Conservation (phyloP, 2,329 filamentous ascomycete genomes). For the Orbilia ellipsospora region DNA sequence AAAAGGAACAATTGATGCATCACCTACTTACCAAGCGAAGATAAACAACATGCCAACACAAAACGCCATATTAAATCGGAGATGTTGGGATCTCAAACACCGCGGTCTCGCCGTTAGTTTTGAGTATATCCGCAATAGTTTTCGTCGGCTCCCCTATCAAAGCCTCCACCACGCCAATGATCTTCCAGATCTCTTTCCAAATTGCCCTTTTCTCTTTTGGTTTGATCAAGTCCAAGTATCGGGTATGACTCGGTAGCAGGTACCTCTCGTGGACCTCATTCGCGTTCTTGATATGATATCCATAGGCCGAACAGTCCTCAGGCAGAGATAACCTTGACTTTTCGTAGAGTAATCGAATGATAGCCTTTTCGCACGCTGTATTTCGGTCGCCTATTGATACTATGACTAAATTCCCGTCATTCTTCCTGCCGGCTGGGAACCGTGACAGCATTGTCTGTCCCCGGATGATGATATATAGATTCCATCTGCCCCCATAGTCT, state of each 20-base stretch:
- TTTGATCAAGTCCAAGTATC: slow-evolving; percentile 16
- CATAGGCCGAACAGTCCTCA: slow-evolving; percentile 15
- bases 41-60: slow-evolving; percentile 50
- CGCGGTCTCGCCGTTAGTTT: slow-evolving; percentile 26
- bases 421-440: slow-evolving; percentile 11
- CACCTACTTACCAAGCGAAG: slow-evolving; percentile 3
- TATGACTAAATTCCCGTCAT: slow-evolving; percentile 28
- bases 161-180: slow-evolving; percentile 28
- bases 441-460: slow-evolving; percentile 35
- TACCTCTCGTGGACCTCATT: slow-evolving; percentile 19
- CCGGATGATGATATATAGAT: slow-evolving; percentile 29
- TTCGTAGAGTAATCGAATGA: slow-evolving; percentile 28
- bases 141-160: slow-evolving; percentile 27
- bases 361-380: slow-evolving; percentile 24
- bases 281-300: slow-evolving; percentile 19
- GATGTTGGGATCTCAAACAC: slow-evolving; percentile 6
- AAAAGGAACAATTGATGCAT: slow-evolving; percentile 2
- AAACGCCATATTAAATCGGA: background rate
- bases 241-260: slow-evolving; percentile 13
- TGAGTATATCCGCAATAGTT: slow-evolving; percentile 26
- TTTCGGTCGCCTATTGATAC: slow-evolving; percentile 28
- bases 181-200: slow-evolving; percentile 31
- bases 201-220: slow-evolving; percentile 2
- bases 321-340: slow-evolving; percentile 14
- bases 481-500: slow-evolving; percentile 12